A percentile compares a stretch with the other conserved stretches of the same genome.
phyloP scores from a whole-genome alignment of 805 yeast species.

The Lipomyces orientalis region DNA sequence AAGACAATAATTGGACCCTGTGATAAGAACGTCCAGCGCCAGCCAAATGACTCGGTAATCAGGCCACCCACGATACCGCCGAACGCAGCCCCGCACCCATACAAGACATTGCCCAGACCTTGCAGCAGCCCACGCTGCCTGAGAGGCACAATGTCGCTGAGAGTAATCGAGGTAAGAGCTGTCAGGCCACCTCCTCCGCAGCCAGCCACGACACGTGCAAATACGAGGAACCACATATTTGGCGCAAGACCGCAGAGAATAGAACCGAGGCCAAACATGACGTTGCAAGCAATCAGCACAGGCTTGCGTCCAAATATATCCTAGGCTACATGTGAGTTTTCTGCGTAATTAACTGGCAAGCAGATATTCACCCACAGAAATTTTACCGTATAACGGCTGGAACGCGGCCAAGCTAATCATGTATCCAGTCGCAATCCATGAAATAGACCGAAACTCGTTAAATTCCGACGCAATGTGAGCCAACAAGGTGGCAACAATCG shows the following conservation, averaged over 20 bases:
- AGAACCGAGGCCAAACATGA: slow-evolving; percentile 57
- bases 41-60: slow-evolving; percentile 59
- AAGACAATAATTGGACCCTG: slow-evolving; percentile 52
- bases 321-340: slow-evolving; percentile 10
- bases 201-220: slow-evolving; percentile 72
- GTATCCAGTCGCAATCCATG: slow-evolving; percentile 80
- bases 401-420: slow-evolving; percentile 72
- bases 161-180: slow-evolving; percentile 73
- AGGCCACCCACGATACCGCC: slow-evolving; percentile 68
- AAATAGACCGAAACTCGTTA: slow-evolving; percentile 55
- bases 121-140: slow-evolving; percentile 78
- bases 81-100: slow-evolving; percentile 73
- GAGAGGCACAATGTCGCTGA: slow-evolving; percentile 75
- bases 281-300: slow-evolving; percentile 52
- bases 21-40: slow-evolving; percentile 60
- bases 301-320: slow-evolving; percentile 58
- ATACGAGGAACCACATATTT: slow-evolving; percentile 32
- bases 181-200: slow-evolving; percentile 91
- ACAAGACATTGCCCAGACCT: slow-evolving; percentile 78
- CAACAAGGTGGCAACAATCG: slow-evolving; percentile 59
- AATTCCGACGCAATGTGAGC: slow-evolving; percentile 65
- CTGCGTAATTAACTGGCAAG: not conserved
- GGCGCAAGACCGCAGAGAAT: slow-evolving; percentile 53
- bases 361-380: slow-evolving; percentile 43
- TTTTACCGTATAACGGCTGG: slow-evolving; percentile 77